Conservation (phyloP, 495 filamentous ascomycete species). For the Cercophora samala region DNA sequence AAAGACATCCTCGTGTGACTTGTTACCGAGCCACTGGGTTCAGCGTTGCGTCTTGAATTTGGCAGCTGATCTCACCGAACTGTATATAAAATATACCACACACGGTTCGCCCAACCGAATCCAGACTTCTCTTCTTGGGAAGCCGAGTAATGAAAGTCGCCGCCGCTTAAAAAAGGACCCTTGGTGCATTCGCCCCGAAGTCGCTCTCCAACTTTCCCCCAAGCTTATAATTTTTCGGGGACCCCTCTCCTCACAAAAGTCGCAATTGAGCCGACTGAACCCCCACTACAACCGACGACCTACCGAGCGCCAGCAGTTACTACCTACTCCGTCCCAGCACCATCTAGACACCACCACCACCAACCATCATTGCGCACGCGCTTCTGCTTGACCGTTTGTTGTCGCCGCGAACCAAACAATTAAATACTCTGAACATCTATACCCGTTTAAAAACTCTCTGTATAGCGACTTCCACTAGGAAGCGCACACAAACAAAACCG, state of each 20-base stretch:
- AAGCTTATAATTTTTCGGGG: slow-evolving; percentile 2
- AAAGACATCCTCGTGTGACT: neutral
- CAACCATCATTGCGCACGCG: neutral
- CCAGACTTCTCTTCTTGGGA: neutral
- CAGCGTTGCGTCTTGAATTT: neutral
- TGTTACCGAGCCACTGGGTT: neutral
- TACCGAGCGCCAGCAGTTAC: neutral
- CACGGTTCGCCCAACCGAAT: no score
- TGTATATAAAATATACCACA: no score
- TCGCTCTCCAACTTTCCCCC: neutral
- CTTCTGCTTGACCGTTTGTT: neutral
- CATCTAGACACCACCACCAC: neutral
- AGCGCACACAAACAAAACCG: neutral
- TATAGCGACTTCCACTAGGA: neutral
- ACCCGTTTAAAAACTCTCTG: neutral
- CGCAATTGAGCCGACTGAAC: slow-evolving; percentile 3
- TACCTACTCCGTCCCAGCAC: neutral
- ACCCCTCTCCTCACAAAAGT: neutral
- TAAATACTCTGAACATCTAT: neutral
- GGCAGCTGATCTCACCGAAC: neutral
- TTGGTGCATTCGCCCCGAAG: slow-evolving; percentile 3
- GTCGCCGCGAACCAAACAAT: neutral
- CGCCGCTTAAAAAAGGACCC: neutral
- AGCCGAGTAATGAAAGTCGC: neutral
- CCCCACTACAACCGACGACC: neutral